Percentiles rank a stretch among this genome's conserved stretches.
Conservation (phyloP, 345 rosid species). For the Anacardium occidentale region DNA sequence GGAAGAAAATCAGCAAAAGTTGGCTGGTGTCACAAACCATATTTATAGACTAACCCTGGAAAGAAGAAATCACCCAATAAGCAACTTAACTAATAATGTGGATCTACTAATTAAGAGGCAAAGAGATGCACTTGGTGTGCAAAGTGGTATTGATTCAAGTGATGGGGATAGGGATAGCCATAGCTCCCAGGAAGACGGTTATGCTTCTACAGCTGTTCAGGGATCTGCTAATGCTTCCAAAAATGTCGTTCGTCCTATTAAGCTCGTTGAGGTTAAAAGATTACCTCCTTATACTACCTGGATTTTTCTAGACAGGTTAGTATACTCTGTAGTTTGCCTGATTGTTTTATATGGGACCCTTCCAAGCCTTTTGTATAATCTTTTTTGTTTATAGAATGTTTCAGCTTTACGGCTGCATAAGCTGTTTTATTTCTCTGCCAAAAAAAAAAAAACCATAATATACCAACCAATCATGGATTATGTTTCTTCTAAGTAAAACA, state of each 20-base stretch:
- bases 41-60: constrained; percentile 51
- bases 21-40: constrained; percentile 56
- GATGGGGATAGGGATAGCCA: constrained; percentile 55
- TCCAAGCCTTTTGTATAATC: neutral
- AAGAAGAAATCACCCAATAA: constrained; percentile 56
- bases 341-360: neutral
- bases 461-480: neutral
- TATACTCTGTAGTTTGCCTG: constrained; percentile 7
- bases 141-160: constrained; percentile 49
- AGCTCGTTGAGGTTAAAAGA: constrained; percentile 72
- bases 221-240: constrained; percentile 80
- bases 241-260: constrained; percentile 70
- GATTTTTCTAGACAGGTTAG: constrained; percentile 89
- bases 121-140: constrained; percentile 62
- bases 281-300: constrained; percentile 95
- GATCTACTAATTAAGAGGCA: constrained; percentile 81
- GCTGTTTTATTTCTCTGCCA: neutral
- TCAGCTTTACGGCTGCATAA: neutral
- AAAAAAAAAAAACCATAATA: no score
- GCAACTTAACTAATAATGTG: constrained; percentile 27
- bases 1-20: constrained; percentile 65
- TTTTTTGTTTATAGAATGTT: neutral
- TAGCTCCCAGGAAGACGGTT: constrained; percentile 55
- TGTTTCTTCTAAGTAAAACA: neutral
- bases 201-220: constrained; percentile 53